Base-by-base conservation (phyloP, 2,329 filamentous ascomycete species). In the Setomelanomma holmii region DNA sequence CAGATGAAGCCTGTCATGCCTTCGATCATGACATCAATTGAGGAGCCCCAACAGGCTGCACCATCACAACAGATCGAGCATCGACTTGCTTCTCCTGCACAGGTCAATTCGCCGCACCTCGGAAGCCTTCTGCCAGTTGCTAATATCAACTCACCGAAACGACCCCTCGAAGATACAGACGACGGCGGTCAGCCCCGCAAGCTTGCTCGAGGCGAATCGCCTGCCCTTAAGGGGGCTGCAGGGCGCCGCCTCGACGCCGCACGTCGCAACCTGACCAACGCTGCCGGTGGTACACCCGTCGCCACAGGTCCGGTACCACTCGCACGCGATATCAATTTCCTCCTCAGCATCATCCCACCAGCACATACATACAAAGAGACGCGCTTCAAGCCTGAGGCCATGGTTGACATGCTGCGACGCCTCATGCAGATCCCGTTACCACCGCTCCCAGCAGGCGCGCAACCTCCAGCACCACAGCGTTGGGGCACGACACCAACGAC, bases 141-240 rank as follows among this genome's bases (percentile, higher is more conserved):
- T 47, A 48, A 41, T 19, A 42, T 38, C 21, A 75, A 72, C 52
- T 80, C 78, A 8, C 79, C 79, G 1, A 82, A 82, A 60, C 78
- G 79, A 6, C 74, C 76, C 1, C 75, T 79, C 22, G 76, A 78
- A 27, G 74, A 75, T 3, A 90, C 93, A 52, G 92, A 96, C 35
- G 81, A 81, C 5, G 88, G 91, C 33, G 87, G 88, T 60, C 88
- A 90, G 17, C 91, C 92, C 1, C 90, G 93, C 63, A 97, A 98
- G 73, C 83, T 97, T 45, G 85, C 88, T 42, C 87, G 96, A 39
- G 93, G 89, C n/a, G 92, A 90, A 50, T 98, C 93, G 4, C 95
- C 96, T 17, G 46, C 46, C 0, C 82, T 98, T 33, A 99, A 98
- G 73, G 91, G 91, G 12, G 90, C 91, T 1, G 91, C 93, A 33